A percentile compares a stretch with the other conserved stretches of the same genome.
phyloP scores from a whole-genome alignment of 768 basidiomycete genomes.

The Pleurotus sapidus region DNA sequence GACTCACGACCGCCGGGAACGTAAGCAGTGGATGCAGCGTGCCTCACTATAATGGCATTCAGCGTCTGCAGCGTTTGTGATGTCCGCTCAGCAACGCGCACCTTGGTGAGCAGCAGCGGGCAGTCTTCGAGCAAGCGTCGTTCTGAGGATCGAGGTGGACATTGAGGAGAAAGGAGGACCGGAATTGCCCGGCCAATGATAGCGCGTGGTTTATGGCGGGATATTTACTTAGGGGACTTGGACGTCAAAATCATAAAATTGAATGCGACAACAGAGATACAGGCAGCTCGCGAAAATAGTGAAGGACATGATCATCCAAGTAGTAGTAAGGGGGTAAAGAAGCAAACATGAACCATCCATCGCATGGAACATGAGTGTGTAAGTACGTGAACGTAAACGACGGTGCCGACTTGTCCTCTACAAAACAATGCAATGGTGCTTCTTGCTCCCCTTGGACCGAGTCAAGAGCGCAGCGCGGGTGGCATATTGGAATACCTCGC shows the following conservation, averaged over 20 bases:
- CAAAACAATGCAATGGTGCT: conserved; percentile 28
- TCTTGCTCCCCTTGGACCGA: conserved; percentile 46
- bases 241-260: conserved; percentile 2
- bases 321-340: background rate
- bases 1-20: conserved; percentile 73
- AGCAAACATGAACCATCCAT: background rate
- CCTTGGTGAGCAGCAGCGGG: conserved; percentile 40
- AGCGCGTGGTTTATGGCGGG: no score
- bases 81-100: conserved; percentile 11
- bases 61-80: conserved; percentile 2
- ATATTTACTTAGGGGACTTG: no score
- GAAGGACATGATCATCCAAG: background rate
- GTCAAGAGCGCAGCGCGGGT: conserved; percentile 86
- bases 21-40: conserved; percentile 37
- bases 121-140: conserved; percentile 42
- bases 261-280: background rate
- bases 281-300: background rate
- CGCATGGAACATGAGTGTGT: background rate
- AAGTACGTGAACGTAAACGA: background rate
- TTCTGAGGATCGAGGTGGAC: conserved; percentile 34
- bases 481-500: conserved; percentile 98
- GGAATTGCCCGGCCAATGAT: no score
- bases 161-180: background rate
- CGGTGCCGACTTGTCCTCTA: conserved; percentile 16
- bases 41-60: conserved; percentile 31